Evolutionary conservation across 352 stramenopile species (phyloP).

Genomic region (Phytophthora pseudosyringae): DNA sequence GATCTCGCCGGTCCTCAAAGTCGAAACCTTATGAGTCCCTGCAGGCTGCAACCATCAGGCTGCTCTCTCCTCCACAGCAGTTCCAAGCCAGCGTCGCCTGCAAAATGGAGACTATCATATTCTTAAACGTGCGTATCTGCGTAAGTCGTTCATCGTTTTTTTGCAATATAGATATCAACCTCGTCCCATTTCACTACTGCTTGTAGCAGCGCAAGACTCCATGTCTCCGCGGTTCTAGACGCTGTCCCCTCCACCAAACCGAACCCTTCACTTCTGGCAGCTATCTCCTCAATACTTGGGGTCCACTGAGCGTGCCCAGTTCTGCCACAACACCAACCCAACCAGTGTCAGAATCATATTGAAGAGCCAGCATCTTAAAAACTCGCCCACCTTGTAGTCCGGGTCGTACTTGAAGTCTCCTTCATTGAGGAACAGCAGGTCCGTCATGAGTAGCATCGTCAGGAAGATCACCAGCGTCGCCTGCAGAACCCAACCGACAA

Average conservation of each 20-base stretch:
- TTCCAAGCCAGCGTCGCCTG: neutral
- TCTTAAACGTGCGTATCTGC: conserved; percentile 14
- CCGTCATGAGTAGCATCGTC: conserved; percentile 69
- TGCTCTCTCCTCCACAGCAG: neutral
- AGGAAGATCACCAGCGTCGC: conserved; percentile 83
- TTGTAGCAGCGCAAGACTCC: neutral
- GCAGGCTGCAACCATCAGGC: neutral
- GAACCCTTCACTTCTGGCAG: neutral
- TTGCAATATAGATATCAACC: conserved; percentile 42
- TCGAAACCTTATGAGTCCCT: neutral
- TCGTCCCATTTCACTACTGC: neutral
- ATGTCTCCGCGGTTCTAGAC: neutral
- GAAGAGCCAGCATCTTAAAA: too few relatives aligned
- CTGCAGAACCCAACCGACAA: conserved; percentile 32
- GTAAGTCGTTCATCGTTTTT: conserved; percentile 24
- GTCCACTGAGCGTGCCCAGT: conserved; percentile 79
- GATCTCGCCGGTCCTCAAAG: too few relatives aligned
- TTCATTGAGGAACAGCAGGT: conserved; percentile 77
- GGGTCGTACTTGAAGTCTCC: conserved; percentile 85
- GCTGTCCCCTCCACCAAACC: neutral
- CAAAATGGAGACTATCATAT: conserved; percentile 13
- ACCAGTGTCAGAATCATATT: neutral
- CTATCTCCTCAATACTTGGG: conserved; percentile 66
- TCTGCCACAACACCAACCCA: conserved; percentile 38
- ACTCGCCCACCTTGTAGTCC: conserved; percentile 76